Percentiles rank a stretch among this genome's conserved stretches.
Conservation (phyloP, 2,329 filamentous ascomycete species). For the Fusarium burgessii region DNA sequence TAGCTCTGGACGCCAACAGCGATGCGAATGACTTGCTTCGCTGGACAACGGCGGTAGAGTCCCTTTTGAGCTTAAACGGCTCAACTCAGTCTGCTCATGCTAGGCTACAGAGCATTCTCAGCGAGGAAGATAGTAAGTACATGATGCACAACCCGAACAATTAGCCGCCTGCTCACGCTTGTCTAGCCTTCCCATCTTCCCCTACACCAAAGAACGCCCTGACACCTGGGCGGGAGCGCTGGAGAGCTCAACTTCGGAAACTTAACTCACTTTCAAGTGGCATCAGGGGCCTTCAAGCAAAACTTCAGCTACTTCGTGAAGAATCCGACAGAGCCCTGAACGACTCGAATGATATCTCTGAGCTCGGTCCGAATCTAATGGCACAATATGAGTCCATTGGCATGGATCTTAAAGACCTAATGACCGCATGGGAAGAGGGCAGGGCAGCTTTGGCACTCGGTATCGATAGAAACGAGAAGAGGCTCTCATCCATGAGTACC, state of each 20-base stretch:
- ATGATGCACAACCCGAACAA: neutral
- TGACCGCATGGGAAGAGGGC: conserved; percentile 88
- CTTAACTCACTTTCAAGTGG: conserved; percentile 89
- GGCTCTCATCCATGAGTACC: conserved; percentile 71
- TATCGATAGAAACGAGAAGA: conserved; percentile 83
- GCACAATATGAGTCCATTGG: conserved; percentile 96
- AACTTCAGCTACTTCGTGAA: conserved; percentile 90
- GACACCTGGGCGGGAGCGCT: conserved; percentile 82
- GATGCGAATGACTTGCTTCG: conserved; percentile 80
- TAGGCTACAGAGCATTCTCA: conserved; percentile 75
- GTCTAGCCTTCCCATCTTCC: conserved; percentile 63
- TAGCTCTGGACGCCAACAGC: conserved; percentile 86
- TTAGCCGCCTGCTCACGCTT: conserved; percentile 20
- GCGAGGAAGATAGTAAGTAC: conserved; percentile 81
- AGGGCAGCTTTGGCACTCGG: conserved; percentile 84
- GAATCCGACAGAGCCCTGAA: conserved; percentile 86
- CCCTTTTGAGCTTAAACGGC: conserved; percentile 74
- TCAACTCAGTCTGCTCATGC: conserved; percentile 72
- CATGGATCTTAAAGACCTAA: conserved; percentile 81
- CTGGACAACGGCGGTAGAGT: conserved; percentile 83
- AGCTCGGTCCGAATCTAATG: conserved; percentile 83
- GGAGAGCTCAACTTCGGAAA: conserved; percentile 88
- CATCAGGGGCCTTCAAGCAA: conserved; percentile 92
- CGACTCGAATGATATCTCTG: conserved; percentile 76
- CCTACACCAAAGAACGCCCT: conserved; percentile 70